phyloP scores from a whole-genome alignment of 164 flowering plant species.

The Umbellularia californica region DNA sequence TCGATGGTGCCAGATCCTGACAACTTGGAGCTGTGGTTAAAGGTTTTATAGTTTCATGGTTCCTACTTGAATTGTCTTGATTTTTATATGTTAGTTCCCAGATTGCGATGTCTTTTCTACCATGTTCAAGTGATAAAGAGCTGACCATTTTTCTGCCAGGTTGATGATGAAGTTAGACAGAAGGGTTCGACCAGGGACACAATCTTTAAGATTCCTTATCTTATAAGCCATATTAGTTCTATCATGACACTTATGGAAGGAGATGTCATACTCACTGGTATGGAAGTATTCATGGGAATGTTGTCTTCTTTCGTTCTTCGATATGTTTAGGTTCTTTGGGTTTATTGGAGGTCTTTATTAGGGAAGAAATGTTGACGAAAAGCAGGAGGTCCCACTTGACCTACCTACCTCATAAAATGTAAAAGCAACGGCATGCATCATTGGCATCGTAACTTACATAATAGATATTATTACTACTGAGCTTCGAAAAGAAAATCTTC shows the following conservation, averaged over 20 bases:
- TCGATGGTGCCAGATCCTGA: slow-evolving; percentile 73
- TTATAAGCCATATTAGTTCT: slow-evolving; percentile 94
- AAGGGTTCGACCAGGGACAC: slow-evolving; percentile 87
- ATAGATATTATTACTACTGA: no score
- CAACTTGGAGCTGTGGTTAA: slow-evolving; percentile 85
- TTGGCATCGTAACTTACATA: no score
- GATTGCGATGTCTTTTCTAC: neutral
- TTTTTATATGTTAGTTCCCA: neutral
- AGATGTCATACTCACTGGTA: slow-evolving; percentile 97
- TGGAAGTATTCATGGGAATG: neutral
- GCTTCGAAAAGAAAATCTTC: no score
- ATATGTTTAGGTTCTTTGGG: neutral
- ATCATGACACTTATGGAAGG: slow-evolving; percentile 95
- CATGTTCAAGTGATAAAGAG: neutral
- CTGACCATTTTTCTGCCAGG: slow-evolving; percentile 33
- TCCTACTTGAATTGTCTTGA: neutral
- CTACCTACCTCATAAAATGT: no score
- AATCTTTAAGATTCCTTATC: slow-evolving; percentile 90
- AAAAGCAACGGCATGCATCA: no score
- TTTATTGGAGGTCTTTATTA: neutral
- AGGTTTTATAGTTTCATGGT: slow-evolving; percentile 38
- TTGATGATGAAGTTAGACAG: slow-evolving; percentile 82
- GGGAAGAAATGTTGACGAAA: neutral
- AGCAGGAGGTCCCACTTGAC: no score
- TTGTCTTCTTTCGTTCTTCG: neutral